phyloP scores from a whole-genome alignment of 306 rosid genomes.

The Dryas drummondii region DNA sequence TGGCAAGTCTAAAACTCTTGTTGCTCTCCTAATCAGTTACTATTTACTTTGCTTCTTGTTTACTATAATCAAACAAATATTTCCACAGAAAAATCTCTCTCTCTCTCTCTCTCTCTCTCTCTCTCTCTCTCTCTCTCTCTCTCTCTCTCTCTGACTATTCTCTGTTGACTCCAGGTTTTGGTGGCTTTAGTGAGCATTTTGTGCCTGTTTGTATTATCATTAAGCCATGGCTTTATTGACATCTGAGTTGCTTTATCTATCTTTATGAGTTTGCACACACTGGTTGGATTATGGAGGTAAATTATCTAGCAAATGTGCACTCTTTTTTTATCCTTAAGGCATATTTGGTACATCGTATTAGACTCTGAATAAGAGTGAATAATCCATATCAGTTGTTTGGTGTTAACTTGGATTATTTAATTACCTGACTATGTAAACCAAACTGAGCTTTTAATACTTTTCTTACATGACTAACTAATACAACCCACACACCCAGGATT shows the following conservation, averaged over 20 bases:
- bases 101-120: background rate
- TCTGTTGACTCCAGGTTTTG: slow-evolving; percentile 44
- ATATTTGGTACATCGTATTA: no score
- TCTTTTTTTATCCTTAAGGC: no score
- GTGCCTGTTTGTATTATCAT: slow-evolving; percentile 56
- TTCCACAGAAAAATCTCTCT: background rate
- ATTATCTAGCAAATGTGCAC: background rate
- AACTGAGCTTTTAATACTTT: no score
- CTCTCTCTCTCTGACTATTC: background rate
- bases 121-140: background rate
- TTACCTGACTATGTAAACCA: no score
- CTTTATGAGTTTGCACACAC: slow-evolving; percentile 71
- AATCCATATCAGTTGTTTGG: no score
- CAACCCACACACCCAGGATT: no score
- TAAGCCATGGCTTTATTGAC: slow-evolving; percentile 71
- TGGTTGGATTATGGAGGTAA: slow-evolving; percentile 77
- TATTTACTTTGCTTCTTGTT: background rate
- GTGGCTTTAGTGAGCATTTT: slow-evolving; percentile 67
- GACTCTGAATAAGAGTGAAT: no score
- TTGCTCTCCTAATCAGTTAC: background rate
- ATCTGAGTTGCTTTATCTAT: slow-evolving; percentile 76
- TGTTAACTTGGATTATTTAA: no score
- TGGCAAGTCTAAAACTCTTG: slow-evolving; percentile 48
- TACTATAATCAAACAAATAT: background rate
- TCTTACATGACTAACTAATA: no score